These are phyloP conservation scores for Coemansia sp. DNA, from an alignment of 192 early-diverging fungal species.

Conservation along the genomic window DNA sequence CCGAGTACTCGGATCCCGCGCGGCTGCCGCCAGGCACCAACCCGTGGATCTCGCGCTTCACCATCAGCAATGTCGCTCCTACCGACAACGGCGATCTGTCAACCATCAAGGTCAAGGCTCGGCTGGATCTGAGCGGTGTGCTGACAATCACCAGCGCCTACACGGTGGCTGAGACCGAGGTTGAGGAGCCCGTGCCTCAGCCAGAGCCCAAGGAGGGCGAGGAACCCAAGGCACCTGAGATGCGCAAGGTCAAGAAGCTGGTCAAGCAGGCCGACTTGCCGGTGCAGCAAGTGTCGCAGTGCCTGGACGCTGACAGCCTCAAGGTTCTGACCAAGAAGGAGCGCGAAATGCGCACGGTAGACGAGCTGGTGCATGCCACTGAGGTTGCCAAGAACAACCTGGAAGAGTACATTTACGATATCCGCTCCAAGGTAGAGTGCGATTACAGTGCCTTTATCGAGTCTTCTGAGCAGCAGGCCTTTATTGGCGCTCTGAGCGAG, in stretches of 20 bases:
- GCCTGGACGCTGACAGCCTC: slow-evolving; percentile 59
- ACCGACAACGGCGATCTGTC: slow-evolving; percentile 61
- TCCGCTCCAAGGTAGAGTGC: slow-evolving; percentile 78
- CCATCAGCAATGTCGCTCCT: slow-evolving; percentile 77
- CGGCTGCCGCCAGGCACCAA: slow-evolving; percentile 73
- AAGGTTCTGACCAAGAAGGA: slow-evolving; percentile 73
- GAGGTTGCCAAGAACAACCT: slow-evolving; percentile 91
- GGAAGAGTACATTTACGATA: slow-evolving; percentile 98
- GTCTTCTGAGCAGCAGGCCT: slow-evolving; percentile 66
- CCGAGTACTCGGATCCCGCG: slow-evolving; percentile 69
- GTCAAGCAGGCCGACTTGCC: slow-evolving; percentile 82
- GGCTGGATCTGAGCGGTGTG: slow-evolving; percentile 81
- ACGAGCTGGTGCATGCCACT: slow-evolving; percentile 90
- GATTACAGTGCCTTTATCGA: slow-evolving; percentile 73
- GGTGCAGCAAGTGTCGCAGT: slow-evolving; percentile 63
- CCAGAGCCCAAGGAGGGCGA: slow-evolving; percentile 59
- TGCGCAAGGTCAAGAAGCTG: slow-evolving; percentile 88
- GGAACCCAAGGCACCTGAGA: slow-evolving; percentile 55
- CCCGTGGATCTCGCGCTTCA: slow-evolving; percentile 81
- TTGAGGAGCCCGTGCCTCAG: slow-evolving; percentile 73
- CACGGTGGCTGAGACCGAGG: slow-evolving; percentile 83
- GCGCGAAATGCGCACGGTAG: slow-evolving; percentile 76
- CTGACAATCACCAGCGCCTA: slow-evolving; percentile 79
- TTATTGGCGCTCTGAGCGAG: slow-evolving; percentile 66
- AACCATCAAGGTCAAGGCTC: slow-evolving; percentile 89